Evolutionary conservation across 2,329 filamentous ascomycete genomes (phyloP), one percentile per base, ranked within the genome.

Genomic region (Neonectria punicea): DNA sequence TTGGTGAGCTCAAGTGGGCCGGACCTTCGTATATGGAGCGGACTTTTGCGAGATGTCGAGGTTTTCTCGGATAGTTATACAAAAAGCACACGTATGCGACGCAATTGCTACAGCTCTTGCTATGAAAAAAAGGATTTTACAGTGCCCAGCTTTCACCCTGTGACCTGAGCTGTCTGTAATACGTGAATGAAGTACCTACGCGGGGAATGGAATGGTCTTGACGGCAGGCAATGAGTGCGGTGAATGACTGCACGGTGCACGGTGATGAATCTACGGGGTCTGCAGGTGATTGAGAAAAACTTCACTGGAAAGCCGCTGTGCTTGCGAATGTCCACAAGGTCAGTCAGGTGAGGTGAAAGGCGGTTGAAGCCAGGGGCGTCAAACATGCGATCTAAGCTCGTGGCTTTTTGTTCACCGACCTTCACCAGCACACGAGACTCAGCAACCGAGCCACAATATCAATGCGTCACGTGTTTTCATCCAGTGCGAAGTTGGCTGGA

Each of bases 1-100:
- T 75, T 73, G 71, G 62, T 61, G 73, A 75, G 73, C 73, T 73
- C 71, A 75, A 75, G 73, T 74, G 71, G 70, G 73, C 73, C 68
- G 65, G 65, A 71, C 70, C 71, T 71, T 69, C 65, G 60, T 62
- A 67, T 69, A 16, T 61, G 73, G 69, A 71, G 72, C 72, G 68
- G 63, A 66, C 62, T 72, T 67, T 67, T 66, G 72, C 62, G 49
- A 32, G 49, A 72, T 58, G 57, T 68, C 70, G 67, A 65, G 67
- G 65, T 69, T 68, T 67, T 65, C 62, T 50, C 65, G 69, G 61
- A 62, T 72, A 74, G 66, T 73, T 69, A 71, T 64, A 73, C 73
- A 73, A 74, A 73, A 71, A 60, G 67, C 63, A 63, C 58, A 63
- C 46, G 66, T 64, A 59, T 72, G 66, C 70, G 71, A 65, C 65